These are phyloP conservation scores for Apophysomyces sp. DNA, from an alignment of 371 early-diverging fungal species.

Conservation along the genomic window DNA sequence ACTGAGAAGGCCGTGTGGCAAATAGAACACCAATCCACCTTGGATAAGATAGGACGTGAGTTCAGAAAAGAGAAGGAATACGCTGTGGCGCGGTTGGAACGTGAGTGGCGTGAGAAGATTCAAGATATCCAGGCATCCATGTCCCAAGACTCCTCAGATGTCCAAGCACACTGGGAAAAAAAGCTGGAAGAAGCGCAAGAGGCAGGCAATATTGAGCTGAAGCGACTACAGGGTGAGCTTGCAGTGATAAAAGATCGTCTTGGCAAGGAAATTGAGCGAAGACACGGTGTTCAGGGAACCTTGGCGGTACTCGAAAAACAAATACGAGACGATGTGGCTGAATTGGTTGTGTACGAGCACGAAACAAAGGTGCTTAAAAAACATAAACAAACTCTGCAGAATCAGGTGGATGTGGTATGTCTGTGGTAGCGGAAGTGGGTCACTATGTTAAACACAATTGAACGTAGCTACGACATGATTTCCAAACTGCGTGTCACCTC, in stretches of 20 bases:
- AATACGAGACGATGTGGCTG: background rate
- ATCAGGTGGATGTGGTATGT: background rate
- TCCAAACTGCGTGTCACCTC: background rate
- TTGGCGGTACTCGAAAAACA: background rate
- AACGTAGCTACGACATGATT: background rate
- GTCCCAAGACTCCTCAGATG: slow-evolving; percentile 26
- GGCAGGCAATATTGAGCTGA: background rate
- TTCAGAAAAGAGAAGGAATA: slow-evolving; percentile 15
- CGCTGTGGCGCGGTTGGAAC: slow-evolving; percentile 7
- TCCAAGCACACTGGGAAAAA: slow-evolving; percentile 30
- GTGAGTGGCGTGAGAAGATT: slow-evolving; percentile 21
- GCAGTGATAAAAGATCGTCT: slow-evolving; percentile 10
- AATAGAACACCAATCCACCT: slow-evolving; percentile 20
- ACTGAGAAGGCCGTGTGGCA: slow-evolving; percentile 27
- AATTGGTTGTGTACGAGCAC: background rate
- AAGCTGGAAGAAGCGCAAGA: slow-evolving; percentile 17
- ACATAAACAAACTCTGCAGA: background rate
- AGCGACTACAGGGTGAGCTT: background rate
- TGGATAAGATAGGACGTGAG: slow-evolving; percentile 16
- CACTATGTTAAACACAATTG: background rate
- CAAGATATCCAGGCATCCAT: slow-evolving; percentile 27
- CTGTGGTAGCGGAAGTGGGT: too few species aligned
- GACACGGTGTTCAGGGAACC: background rate
- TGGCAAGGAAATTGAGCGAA: slow-evolving; percentile 6
- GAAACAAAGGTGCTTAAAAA: background rate